These are phyloP conservation scores for Suhomyces tanzawaensis DNA, from an alignment of 805 yeast species.

Conservation along the genomic window DNA sequence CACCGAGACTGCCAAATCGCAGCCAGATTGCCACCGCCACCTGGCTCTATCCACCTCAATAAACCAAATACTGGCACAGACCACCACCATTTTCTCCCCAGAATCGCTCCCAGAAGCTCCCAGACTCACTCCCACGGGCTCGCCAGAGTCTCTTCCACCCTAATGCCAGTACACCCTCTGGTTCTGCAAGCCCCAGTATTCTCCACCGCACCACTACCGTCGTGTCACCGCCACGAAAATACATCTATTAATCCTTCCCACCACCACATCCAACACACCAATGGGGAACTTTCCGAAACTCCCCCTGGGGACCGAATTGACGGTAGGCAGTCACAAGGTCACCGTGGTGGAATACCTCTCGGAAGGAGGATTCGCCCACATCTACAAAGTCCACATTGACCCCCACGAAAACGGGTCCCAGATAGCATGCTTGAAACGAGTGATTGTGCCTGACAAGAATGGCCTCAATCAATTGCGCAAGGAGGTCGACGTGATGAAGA, in stretches of 20 bases:
- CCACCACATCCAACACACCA: not conserved
- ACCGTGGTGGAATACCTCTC: slow-evolving; percentile 36
- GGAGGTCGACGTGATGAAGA: slow-evolving; percentile 80
- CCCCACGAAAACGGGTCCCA: slow-evolving; percentile 46
- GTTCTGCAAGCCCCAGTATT: too few relatives aligned
- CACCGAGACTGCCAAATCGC: too few relatives aligned
- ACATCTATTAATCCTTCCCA: not conserved
- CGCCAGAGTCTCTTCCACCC: not conserved
- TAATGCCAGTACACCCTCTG: not conserved
- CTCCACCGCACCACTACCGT: not conserved
- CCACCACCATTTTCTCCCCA: too few relatives aligned
- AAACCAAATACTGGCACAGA: too few relatives aligned
- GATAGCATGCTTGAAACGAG: slow-evolving; percentile 69
- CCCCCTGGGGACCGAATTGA: slow-evolving; percentile 37
- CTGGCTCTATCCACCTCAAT: too few relatives aligned
- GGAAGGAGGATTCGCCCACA: slow-evolving; percentile 78
- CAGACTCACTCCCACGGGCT: too few relatives aligned
- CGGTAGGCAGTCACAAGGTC: slow-evolving; percentile 42
- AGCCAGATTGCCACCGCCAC: too few relatives aligned
- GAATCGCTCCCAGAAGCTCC: too few relatives aligned
- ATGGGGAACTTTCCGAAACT: slow-evolving; percentile 32
- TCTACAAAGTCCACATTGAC: slow-evolving; percentile 59
- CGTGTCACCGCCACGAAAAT: not conserved
- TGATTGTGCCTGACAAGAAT: slow-evolving; percentile 65
- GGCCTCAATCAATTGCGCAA: slow-evolving; percentile 64